Evolutionary conservation across 164 flowering plant genomes (phyloP), one percentile per base, ranked within the genome.

Genomic region (Echeveria elegans): DNA sequence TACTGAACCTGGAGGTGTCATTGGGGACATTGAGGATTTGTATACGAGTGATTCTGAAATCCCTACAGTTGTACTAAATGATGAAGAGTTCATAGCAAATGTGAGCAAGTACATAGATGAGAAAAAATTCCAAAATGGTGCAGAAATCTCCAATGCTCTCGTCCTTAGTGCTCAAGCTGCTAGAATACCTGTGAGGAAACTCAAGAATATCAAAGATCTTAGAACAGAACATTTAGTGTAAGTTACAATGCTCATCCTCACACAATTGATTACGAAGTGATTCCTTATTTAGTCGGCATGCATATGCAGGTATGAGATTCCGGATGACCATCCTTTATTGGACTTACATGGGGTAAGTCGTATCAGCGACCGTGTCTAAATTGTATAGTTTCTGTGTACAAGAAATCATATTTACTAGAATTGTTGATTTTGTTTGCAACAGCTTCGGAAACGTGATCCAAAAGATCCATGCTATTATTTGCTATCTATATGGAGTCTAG

Each of bases 301-400:
- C n/a, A 21, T 24, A 41, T 64, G 66, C 66, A 65, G 67, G 19
- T 65, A 38, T 26, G 67, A 40, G 34, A 24, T 65, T 40, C 67
- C 67, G 15, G 67, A 65, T 24, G 12, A 6, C 1, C 67, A 65
- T 65, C 53, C 53, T 38, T 8, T 65, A 14, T 56, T 56, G 61
- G 16, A 32, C 23, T 8, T 65, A 29, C 34, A 29, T 5, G 52
- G 34, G 52, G 67, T 65, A 65, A 65, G 66, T 32, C 12, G 6
- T 21, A 21, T 52, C 11, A 52, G 21, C 58, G 23, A 45, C 50
- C 5, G 10, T 52, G 29, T 48, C n/a, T n/a, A 48, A 19, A 48
- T 6, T 18, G 15, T 23, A 2, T 21, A 6, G 24, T 21, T 48
- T 48, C 23, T 48, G 11, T 48, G 9, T 48, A 48, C 5, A 4